Conservation (phyloP, 495 filamentous ascomycete genomes). For the Pseudotulostoma volvatum region DNA sequence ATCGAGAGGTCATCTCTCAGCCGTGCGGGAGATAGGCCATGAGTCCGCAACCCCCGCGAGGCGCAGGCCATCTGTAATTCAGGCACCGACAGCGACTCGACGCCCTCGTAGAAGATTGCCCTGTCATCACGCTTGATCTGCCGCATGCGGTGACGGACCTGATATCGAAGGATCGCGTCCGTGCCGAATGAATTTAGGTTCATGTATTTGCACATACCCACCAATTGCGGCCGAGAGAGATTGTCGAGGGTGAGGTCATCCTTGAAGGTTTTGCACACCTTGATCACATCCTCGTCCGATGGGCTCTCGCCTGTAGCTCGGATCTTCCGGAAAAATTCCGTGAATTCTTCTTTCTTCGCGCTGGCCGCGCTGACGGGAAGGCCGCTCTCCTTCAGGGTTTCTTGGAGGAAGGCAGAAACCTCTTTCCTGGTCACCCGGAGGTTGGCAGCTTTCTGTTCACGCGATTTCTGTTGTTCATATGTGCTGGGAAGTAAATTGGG, state of each 20-base stretch:
- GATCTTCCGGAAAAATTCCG: constrained; percentile 96
- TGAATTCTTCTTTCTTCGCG: constrained; percentile 84
- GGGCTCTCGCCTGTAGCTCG: constrained; percentile 81
- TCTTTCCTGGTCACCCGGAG: constrained; percentile 82
- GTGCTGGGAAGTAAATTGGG: constrained; percentile 94
- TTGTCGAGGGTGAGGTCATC: constrained; percentile 97
- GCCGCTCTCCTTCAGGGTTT: constrained; percentile 84
- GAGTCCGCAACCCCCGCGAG: constrained; percentile 78
- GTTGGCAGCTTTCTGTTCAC: constrained; percentile 69
- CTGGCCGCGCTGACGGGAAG: constrained; percentile 72
- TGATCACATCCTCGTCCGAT: constrained; percentile 81
- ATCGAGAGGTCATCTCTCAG: constrained; percentile 83
- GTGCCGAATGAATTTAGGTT: constrained; percentile 94
- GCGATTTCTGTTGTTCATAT: constrained; percentile 80
- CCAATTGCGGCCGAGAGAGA: constrained; percentile 83
- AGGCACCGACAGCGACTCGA: constrained; percentile 79
- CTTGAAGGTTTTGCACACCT: constrained; percentile 98
- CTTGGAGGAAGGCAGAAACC: constrained; percentile 77
- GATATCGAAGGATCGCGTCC: constrained; percentile 93
- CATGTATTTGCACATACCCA: constrained; percentile 97
- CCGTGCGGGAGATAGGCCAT: constrained; percentile 72
- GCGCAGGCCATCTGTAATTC: constrained; percentile 87
- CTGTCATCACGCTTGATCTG: constrained; percentile 97
- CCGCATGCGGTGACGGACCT: constrained; percentile 92
- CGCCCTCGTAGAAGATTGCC: constrained; percentile 87